These are phyloP conservation scores for Pyrus betulifolia DNA, from an alignment of 306 rosid genomes.

Conservation along the genomic window DNA sequence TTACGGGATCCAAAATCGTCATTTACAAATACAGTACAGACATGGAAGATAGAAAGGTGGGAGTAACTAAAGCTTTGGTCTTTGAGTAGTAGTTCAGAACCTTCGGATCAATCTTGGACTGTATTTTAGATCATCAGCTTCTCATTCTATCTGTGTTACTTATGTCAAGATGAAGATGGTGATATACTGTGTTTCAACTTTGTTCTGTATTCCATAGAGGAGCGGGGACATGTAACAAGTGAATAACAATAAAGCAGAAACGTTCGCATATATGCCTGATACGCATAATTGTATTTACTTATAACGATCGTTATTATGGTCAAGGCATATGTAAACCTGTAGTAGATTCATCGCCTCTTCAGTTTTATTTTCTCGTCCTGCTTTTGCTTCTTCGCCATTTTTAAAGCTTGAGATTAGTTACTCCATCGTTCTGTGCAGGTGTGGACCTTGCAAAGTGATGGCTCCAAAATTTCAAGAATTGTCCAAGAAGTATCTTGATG, in stretches of 20 bases:
- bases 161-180: no score
- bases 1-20: no score
- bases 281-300: no score
- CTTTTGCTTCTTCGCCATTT: background rate
- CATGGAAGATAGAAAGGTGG: no score
- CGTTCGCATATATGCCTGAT: no score
- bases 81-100: background rate
- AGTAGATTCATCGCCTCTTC: background rate
- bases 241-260: no score
- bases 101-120: background rate
- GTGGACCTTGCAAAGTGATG: conserved; percentile 98
- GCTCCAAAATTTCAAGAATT: conserved; percentile 77
- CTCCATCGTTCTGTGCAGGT: conserved; percentile 45
- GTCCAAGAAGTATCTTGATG: conserved; percentile 75
- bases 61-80: background rate
- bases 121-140: background rate
- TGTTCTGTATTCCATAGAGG: background rate
- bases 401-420: background rate
- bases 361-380: background rate
- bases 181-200: no score
- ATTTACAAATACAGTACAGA: no score
- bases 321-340: background rate
- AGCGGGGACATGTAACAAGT: background rate
- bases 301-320: background rate
- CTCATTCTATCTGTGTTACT: no score